Conservation (phyloP, 768 basidiomycete species). For the Boletus reticuloceps region DNA sequence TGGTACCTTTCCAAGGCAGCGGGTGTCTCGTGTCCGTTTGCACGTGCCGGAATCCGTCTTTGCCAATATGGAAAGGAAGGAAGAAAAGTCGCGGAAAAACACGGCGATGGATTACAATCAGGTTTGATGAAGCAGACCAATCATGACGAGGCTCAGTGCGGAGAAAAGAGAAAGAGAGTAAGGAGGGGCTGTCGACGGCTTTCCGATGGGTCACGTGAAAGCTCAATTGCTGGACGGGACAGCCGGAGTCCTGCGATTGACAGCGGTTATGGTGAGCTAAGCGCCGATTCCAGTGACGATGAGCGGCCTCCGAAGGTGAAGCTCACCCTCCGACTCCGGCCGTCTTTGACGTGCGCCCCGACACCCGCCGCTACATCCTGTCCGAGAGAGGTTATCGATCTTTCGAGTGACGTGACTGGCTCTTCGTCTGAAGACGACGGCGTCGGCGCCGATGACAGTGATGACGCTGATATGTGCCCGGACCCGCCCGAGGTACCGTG, state of each 20-base stretch:
- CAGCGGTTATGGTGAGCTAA: conserved; percentile 25
- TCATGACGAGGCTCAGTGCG: conserved; percentile 37
- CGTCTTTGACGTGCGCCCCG: conserved; percentile 28
- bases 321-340: conserved; percentile 62
- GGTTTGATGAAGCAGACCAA: conserved; percentile 44
- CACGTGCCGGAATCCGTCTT: conserved; percentile 67
- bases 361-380: conserved; percentile 8
- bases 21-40: conserved; percentile 74
- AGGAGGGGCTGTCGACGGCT: conserved; percentile 30
- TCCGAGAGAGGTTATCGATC: conserved; percentile 36
- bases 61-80: conserved; percentile 62
- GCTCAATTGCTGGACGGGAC: conserved; percentile 10
- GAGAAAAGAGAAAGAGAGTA: conserved; percentile 45
- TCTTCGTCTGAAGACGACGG: conserved; percentile 40
- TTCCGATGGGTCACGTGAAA: conserved; percentile 15
- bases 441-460: conserved; percentile 18
- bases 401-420: conserved; percentile 36
- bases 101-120: conserved; percentile 30
- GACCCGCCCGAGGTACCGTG: conserved; percentile 38
- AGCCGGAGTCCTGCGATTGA: conserved; percentile 24
- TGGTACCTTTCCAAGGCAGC: conserved; percentile 79
- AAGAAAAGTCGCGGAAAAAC: conserved; percentile 29
- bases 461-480: conserved; percentile 18
- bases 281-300: conserved; percentile 29
- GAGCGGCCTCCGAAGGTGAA: conserved; percentile 61